Conservation (phyloP, 106 monocot genomes). For the Phalaenopsis equestris region DNA sequence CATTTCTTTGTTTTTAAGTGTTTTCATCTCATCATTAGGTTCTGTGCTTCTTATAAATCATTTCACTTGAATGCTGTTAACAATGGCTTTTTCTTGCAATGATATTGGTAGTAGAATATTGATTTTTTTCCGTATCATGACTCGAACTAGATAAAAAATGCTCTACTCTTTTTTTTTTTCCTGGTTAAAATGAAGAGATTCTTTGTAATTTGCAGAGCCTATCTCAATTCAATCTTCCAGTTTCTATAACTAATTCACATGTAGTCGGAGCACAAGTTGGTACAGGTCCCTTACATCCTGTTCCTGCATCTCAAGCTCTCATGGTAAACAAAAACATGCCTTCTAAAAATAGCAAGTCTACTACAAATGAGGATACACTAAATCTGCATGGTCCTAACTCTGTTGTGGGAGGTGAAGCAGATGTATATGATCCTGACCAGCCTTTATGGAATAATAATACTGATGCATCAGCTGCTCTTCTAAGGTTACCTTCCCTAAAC, state of each 20-base stretch:
- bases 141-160: background rate
- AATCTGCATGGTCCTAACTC: constrained; percentile 23
- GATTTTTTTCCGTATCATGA: background rate
- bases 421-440: constrained; percentile 99
- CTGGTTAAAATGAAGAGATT: background rate
- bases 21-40: background rate
- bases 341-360: constrained; percentile 48
- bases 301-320: constrained; percentile 20
- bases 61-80: background rate
- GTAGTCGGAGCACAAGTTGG: constrained; percentile 37
- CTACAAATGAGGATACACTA: constrained; percentile 23
- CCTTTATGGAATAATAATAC: constrained; percentile 77
- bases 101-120: background rate
- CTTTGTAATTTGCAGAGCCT: constrained; percentile 62
- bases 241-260: constrained; percentile 50
- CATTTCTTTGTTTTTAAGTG: background rate
- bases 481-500: constrained; percentile 42
- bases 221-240: constrained; percentile 94
- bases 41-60: background rate
- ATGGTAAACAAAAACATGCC: constrained; percentile 27
- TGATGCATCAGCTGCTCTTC: constrained; percentile 34
- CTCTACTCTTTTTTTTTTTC: background rate
- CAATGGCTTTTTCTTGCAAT: background rate
- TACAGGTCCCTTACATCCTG: constrained; percentile 29
- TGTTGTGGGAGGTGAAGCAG: constrained; percentile 47